Conservation (phyloP, 805 yeast species). For the Alloascoidea africana region DNA sequence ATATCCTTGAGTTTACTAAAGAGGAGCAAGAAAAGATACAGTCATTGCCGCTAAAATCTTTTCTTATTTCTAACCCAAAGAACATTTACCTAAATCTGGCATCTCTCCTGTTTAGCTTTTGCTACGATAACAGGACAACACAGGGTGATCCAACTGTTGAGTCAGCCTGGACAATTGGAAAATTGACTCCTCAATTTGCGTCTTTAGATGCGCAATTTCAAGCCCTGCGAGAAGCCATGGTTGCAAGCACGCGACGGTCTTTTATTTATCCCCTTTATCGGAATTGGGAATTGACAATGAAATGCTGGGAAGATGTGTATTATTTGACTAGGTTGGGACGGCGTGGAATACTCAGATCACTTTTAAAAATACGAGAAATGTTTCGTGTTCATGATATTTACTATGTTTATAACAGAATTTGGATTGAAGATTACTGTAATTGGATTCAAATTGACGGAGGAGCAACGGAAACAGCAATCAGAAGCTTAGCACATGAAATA, state of each 20-base stretch:
- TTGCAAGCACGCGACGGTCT: slow-evolving; percentile 58
- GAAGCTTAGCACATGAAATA: slow-evolving; percentile 55
- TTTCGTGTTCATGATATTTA: slow-evolving; percentile 76
- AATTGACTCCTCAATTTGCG: slow-evolving; percentile 62
- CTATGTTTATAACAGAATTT: slow-evolving; percentile 66
- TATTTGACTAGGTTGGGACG: slow-evolving; percentile 54
- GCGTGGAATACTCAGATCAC: slow-evolving; percentile 39
- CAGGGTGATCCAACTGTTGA: slow-evolving; percentile 64
- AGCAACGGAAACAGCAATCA: slow-evolving; percentile 38
- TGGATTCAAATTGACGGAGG: slow-evolving; percentile 42
- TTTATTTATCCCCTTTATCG: slow-evolving; percentile 71
- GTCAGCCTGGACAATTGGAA: slow-evolving; percentile 91
- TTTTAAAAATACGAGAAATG: slow-evolving; percentile 50
- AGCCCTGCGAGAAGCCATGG: slow-evolving; percentile 35
- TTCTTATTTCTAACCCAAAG: slow-evolving; percentile 37
- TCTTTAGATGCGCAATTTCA: slow-evolving; percentile 38
- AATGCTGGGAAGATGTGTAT: slow-evolving; percentile 67
- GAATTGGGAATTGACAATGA: slow-evolving; percentile 39
- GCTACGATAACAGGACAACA: slow-evolving; percentile 63
- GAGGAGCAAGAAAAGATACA: slow-evolving; percentile 55
- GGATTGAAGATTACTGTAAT: slow-evolving; percentile 61
- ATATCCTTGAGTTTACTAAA: slow-evolving; percentile 33
- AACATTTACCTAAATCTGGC: slow-evolving; percentile 49
- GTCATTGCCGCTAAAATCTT: slow-evolving; percentile 48
- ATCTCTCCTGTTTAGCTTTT: slow-evolving; percentile 55